Conservation (phyloP, 1,284 basidiomycete species). For the Stygiomarasmius scandens region DNA sequence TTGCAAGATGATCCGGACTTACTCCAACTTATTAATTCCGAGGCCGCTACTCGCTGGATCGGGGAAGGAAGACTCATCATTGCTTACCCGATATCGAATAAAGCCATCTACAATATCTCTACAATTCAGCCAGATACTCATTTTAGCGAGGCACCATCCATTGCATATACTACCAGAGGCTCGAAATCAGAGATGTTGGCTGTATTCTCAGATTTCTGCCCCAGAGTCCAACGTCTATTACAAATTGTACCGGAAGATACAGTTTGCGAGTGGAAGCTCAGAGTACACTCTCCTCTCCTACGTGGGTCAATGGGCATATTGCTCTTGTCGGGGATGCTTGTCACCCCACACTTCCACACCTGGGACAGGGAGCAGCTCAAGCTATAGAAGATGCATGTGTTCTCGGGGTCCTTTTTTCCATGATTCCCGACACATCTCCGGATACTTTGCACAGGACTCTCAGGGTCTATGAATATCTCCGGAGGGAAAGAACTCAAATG, state of each 20-base stretch:
- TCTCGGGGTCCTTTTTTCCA: constrained; percentile 18
- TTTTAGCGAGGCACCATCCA: constrained; percentile 22
- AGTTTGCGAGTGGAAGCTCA: constrained; percentile 27
- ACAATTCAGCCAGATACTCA: constrained; percentile 24
- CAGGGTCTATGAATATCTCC: constrained; percentile 23
- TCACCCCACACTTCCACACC: constrained; percentile 24
- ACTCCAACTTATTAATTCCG: constrained; percentile 19
- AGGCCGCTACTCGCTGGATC: constrained; percentile 22
- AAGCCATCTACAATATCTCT: constrained; percentile 24
- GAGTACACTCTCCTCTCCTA: constrained; percentile 23
- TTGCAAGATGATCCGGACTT: constrained; percentile 21
- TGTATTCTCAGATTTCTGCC: constrained; percentile 23
- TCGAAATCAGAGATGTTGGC: constrained; percentile 21
- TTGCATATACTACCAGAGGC: constrained; percentile 21
- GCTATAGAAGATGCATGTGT: constrained; percentile 27
- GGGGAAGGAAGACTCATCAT: constrained; percentile 24
- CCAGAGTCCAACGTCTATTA: constrained; percentile 21
- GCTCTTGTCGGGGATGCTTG: constrained; percentile 27
- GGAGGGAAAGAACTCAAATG: constrained; percentile 21
- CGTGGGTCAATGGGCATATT: constrained; percentile 21
- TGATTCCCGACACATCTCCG: constrained; percentile 5
- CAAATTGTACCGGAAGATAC: constrained; percentile 20
- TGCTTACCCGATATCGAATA: constrained; percentile 24
- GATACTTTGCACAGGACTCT: constrained; percentile 17
- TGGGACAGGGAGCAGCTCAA: constrained; percentile 23